Conservation (phyloP, 208 protist species). For the Strigomonas culicis region DNA sequence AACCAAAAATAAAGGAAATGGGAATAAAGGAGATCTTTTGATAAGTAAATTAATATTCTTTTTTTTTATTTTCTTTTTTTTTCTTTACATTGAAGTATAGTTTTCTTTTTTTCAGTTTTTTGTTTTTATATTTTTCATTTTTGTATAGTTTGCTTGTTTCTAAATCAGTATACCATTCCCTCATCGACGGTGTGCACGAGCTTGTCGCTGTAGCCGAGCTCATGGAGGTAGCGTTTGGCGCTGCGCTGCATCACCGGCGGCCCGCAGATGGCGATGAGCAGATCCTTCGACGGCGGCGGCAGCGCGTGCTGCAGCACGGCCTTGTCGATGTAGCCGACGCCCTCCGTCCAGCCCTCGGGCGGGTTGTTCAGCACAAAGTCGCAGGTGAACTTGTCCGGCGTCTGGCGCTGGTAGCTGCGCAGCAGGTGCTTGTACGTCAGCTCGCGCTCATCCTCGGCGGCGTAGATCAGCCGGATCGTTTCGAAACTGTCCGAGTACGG, state of each 20-base stretch:
- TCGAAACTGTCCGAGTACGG: conserved; percentile 46
- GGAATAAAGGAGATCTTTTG: too few species aligned
- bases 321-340: conserved; percentile 56
- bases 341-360: conserved; percentile 55
- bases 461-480: conserved; percentile 65
- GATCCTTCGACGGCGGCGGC: conserved; percentile 54
- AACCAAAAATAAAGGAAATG: too few species aligned
- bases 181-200: conserved; percentile 70
- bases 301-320: conserved; percentile 38
- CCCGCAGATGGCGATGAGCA: conserved; percentile 78
- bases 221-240: conserved; percentile 40
- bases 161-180: conserved; percentile 33
- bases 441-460: conserved; percentile 52
- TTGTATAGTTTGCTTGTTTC: too few species aligned
- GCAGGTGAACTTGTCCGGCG: conserved; percentile 49
- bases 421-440: conserved; percentile 55
- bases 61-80: too few species aligned
- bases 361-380: conserved; percentile 67
- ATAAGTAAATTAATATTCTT: too few species aligned
- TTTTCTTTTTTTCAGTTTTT: background rate
- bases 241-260: conserved; percentile 73
- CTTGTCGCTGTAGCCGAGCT: conserved; percentile 43
- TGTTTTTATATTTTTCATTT: conserved; percentile 9
- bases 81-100: too few species aligned
- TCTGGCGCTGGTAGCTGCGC: conserved; percentile 35